Conservation (phyloP, 306 rosid species). For the Prunus salicina region DNA sequence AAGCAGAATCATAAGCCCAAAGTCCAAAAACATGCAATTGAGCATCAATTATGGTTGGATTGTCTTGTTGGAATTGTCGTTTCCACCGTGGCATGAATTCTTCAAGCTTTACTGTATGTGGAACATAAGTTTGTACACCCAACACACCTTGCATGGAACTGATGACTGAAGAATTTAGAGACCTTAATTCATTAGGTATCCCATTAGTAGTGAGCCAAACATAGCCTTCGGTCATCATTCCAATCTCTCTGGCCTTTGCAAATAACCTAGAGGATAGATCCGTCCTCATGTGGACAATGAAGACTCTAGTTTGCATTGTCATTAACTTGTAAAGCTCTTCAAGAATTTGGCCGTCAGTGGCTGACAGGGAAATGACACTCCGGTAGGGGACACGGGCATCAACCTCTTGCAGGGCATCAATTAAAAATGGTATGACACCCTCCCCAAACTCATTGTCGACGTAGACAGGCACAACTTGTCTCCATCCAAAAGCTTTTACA, state of each 20-base stretch:
- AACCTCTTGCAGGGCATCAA: conserved; percentile 34
- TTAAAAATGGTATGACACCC: conserved; percentile 39
- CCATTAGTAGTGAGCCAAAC: conserved; percentile 53
- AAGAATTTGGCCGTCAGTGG: conserved; percentile 32
- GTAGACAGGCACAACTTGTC: conserved; percentile 39
- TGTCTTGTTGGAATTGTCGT: conserved; percentile 26
- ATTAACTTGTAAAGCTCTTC: conserved; percentile 44
- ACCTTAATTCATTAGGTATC: conserved; percentile 20
- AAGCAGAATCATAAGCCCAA: conserved; percentile 62
- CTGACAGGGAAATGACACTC: conserved; percentile 27
- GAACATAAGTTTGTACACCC: conserved; percentile 44
- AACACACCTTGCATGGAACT: conserved; percentile 55
- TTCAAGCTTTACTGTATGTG: conserved; percentile 9
- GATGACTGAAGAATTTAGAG: conserved; percentile 3
- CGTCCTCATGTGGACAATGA: conserved; percentile 42
- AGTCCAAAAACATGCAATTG: conserved; percentile 30
- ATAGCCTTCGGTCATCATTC: conserved; percentile 48
- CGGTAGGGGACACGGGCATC: conserved; percentile 34
- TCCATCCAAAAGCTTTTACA: conserved; percentile 36
- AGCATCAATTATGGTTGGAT: conserved; percentile 14
- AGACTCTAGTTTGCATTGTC: conserved; percentile 49
- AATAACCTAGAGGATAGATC: conserved; percentile 32
- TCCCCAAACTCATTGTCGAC: conserved; percentile 43
- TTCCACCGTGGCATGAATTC: conserved; percentile 38
- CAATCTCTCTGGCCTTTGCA: conserved; percentile 38